Evolutionary conservation across 106 monocot species (phyloP).

Genomic region (Dioscorea alata): DNA sequence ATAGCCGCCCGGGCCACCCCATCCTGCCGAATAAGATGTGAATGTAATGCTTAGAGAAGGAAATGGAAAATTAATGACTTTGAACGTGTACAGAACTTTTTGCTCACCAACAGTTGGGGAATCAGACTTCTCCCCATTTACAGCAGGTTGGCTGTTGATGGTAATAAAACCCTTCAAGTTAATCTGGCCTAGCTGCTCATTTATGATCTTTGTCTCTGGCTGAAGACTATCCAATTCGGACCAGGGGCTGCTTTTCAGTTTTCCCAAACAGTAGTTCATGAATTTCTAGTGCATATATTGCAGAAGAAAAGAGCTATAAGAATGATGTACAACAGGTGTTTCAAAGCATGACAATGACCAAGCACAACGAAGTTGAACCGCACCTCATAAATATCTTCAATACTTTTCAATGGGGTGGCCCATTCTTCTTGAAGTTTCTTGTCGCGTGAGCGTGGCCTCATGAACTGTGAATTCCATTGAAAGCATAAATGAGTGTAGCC

Average conservation of each 20-base stretch:
- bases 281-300: constrained; percentile 45
- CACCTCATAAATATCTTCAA: constrained; percentile 75
- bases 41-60: too few relatives aligned
- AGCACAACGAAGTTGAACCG: not conserved
- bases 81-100: not conserved
- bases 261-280: constrained; percentile 69
- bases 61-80: too few relatives aligned
- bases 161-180: constrained; percentile 84
- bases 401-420: constrained; percentile 63
- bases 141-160: constrained; percentile 90
- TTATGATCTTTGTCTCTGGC: constrained; percentile 87
- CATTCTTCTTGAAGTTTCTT: constrained; percentile 95
- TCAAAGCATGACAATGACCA: not conserved
- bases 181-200: constrained; percentile 60
- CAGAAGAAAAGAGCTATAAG: not conserved
- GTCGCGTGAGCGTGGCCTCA: constrained; percentile 67
- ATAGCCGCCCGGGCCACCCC: constrained; percentile 88
- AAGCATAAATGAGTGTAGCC: too few relatives aligned
- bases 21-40: constrained; percentile 35
- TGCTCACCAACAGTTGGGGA: constrained; percentile 66
- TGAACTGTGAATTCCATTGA: constrained; percentile 44
- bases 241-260: constrained; percentile 83
- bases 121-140: constrained; percentile 80
- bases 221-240: constrained; percentile 86
- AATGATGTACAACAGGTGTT: not conserved